A percentile compares a stretch with the other conserved stretches of the same genome.
Conservation (phyloP, 352 stramenopile genomes). For the Aphanomyces stellatus region DNA sequence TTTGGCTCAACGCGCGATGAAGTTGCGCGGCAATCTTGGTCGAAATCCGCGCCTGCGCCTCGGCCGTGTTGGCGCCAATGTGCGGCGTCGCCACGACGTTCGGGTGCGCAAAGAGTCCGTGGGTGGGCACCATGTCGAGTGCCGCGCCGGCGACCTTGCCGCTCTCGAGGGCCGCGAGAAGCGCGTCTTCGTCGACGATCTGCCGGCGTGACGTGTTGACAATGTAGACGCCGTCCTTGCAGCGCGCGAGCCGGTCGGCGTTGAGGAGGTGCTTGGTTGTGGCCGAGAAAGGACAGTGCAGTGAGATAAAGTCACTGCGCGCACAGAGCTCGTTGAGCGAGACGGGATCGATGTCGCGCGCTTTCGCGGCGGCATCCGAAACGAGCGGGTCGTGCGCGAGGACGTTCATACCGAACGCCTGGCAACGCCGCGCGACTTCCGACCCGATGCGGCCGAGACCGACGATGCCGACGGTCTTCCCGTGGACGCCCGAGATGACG, state of each 20-base stretch:
- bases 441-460: conserved; percentile 92
- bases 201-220: conserved; percentile 92
- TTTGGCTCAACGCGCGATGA: conserved; percentile 85
- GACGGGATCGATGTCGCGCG: conserved; percentile 77
- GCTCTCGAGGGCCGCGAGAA: conserved; percentile 80
- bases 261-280: conserved; percentile 89
- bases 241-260: conserved; percentile 59
- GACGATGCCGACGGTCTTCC: conserved; percentile 93
- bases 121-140: conserved; percentile 57
- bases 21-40: conserved; percentile 87
- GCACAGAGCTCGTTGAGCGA: conserved; percentile 79
- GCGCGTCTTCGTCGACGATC: conserved; percentile 87
- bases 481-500: conserved; percentile 44
- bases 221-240: conserved; percentile 89
- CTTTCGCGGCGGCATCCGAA: conserved; percentile 72
- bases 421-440: conserved; percentile 88
- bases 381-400: conserved; percentile 91
- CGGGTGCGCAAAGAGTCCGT: conserved; percentile 74
- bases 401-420: conserved; percentile 91
- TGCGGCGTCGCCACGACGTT: conserved; percentile 92
- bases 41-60: conserved; percentile 91
- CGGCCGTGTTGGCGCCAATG: conserved; percentile 90
- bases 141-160: conserved; percentile 67
- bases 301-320: conserved; percentile 92
- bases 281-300: conserved; percentile 95